Evolutionary conservation across 768 basidiomycete genomes (phyloP).

Genomic region (Naganishia antarctica): DNA sequence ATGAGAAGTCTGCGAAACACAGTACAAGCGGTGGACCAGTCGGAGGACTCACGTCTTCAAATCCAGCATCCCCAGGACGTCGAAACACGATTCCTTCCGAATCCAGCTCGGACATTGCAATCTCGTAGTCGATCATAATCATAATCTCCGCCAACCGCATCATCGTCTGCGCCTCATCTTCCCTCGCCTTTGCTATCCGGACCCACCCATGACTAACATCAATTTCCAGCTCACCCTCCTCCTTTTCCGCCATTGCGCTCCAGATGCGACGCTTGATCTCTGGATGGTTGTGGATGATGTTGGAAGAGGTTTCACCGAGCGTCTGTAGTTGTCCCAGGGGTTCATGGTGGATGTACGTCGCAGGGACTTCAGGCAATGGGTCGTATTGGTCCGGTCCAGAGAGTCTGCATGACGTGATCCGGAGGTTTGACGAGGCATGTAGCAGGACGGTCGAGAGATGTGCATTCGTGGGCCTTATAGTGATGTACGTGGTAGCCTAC

Average conservation of each 20-base stretch:
- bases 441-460: conserved; percentile 79
- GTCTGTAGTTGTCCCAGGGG: conserved; percentile 55
- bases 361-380: conserved; percentile 38
- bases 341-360: conserved; percentile 35
- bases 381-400: conserved; percentile 35
- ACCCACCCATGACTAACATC: conserved; percentile 57
- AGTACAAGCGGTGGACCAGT: too few species aligned
- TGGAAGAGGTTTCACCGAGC: conserved; percentile 65
- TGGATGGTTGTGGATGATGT: conserved; percentile 81
- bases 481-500: conserved; percentile 86
- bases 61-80: conserved; percentile 35
- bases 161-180: conserved; percentile 58
- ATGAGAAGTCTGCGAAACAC: not conserved
- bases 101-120: conserved; percentile 49
- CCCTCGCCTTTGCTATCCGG: conserved; percentile 57
- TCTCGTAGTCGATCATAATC: conserved; percentile 42
- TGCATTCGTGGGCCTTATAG: conserved; percentile 71
- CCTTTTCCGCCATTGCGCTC: conserved; percentile 79
- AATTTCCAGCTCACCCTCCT: conserved; percentile 92
- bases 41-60: conserved; percentile 33
- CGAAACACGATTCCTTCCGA: conserved; percentile 45
- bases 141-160: conserved; percentile 38
- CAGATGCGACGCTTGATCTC: conserved; percentile 90
- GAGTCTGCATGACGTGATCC: conserved; percentile 38
- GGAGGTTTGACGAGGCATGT: conserved; percentile 52